A percentile compares a stretch with the other conserved stretches of the same genome.
phyloP scores from a whole-genome alignment of 345 rosid species.

The Iberis pinnata region DNA sequence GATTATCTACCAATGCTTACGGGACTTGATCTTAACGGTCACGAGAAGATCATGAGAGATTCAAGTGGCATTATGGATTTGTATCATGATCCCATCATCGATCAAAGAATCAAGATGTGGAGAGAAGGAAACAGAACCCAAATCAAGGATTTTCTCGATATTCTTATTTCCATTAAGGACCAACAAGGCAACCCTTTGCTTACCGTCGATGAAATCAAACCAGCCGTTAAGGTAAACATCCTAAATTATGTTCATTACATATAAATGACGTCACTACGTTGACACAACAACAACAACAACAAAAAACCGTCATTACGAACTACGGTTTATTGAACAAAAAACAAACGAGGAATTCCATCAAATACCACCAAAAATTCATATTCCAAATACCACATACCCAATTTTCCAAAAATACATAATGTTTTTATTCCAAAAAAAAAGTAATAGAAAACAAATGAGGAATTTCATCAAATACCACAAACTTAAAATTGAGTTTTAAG shows the following conservation, averaged over 20 bases:
- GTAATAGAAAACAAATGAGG: too few species aligned
- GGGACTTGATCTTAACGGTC: slow-evolving; percentile 36
- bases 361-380: too few species aligned
- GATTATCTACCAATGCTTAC: slow-evolving; percentile 42
- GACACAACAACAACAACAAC: too few species aligned
- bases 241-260: neutral
- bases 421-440: too few species aligned
- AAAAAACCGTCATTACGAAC: too few species aligned
- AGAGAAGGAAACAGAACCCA: slow-evolving; percentile 31
- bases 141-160: slow-evolving; percentile 35
- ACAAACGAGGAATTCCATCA: too few species aligned
- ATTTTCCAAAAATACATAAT: too few species aligned
- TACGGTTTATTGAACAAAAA: too few species aligned
- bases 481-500: too few species aligned
- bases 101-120: slow-evolving; percentile 34
- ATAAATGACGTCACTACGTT: too few species aligned
- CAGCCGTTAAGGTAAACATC: slow-evolving; percentile 28
- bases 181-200: slow-evolving; percentile 32
- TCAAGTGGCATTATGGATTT: slow-evolving; percentile 29
- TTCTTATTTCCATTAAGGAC: slow-evolving; percentile 31
- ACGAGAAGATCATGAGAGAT: slow-evolving; percentile 33
- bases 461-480: too few species aligned
- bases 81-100: slow-evolving; percentile 31
- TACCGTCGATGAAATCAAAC: slow-evolving; percentile 35
- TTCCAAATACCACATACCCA: too few species aligned